Percentiles rank a stretch among this genome's conserved stretches.
Conservation (phyloP, 768 basidiomycete genomes). For the Xerocomus brunneocitrinus region DNA sequence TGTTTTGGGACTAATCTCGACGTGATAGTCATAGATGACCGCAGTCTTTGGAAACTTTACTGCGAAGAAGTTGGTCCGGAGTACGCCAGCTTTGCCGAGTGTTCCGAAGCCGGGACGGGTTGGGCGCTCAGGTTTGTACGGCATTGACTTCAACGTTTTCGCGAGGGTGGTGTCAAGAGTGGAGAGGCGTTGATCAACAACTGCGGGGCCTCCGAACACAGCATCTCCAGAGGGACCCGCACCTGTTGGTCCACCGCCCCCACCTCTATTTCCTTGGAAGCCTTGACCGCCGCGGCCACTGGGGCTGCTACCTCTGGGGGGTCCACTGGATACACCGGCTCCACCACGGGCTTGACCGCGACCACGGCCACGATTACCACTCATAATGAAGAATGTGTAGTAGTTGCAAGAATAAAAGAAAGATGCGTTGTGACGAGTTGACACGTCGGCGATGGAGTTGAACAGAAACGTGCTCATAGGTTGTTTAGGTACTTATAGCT, state of each 20-base stretch:
- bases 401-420: not conserved
- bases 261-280: slow-evolving; percentile 20
- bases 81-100: slow-evolving; percentile 34
- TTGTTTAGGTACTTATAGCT: not conserved
- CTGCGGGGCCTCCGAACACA: slow-evolving; percentile 28
- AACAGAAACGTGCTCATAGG: too few relatives aligned
- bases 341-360: not conserved
- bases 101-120: slow-evolving; percentile 45
- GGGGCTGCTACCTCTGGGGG: not conserved
- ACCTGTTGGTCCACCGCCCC: slow-evolving; percentile 26
- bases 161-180: slow-evolving; percentile 19
- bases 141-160: slow-evolving; percentile 24
- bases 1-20: slow-evolving; percentile 34
- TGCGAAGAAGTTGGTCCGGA: slow-evolving; percentile 51
- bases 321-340: not conserved
- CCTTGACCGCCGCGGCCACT: slow-evolving; percentile 3
- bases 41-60: slow-evolving; percentile 36
- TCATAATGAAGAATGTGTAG: slow-evolving; percentile 9
- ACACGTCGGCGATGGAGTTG: too few relatives aligned
- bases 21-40: slow-evolving; percentile 43
- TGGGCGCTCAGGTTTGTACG: slow-evolving; percentile 36
- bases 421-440: not conserved
- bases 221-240: slow-evolving; percentile 23
- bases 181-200: slow-evolving; percentile 34
- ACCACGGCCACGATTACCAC: not conserved